These are phyloP conservation scores for Colletotrichum aenigma DNA, from an alignment of 2,329 filamentous ascomycete genomes.

Conservation along the genomic window DNA sequence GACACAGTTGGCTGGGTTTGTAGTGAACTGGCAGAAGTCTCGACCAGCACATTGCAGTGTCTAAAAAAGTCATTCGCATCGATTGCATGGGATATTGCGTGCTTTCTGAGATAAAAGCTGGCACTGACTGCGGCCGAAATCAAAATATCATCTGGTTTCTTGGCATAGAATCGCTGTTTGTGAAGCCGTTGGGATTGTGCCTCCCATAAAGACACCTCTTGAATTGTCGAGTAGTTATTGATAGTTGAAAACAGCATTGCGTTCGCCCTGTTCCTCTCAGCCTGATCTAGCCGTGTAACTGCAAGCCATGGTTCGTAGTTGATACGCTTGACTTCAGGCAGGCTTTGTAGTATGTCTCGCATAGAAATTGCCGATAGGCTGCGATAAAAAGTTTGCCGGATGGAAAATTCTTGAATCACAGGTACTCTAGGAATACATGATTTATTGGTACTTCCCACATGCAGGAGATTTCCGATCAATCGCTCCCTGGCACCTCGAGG, in stretches of 20 bases:
- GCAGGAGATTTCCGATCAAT: not conserved
- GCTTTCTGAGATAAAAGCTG: not conserved
- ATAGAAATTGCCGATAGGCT: not conserved
- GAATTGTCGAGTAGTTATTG: fast-evolving
- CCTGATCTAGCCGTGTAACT: not conserved
- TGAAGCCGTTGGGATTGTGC: not conserved
- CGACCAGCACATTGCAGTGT: fast-evolving
- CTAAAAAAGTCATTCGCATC: not conserved
- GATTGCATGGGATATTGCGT: not conserved
- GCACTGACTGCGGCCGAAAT: not conserved
- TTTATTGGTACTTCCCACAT: not conserved
- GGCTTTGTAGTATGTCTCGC: not conserved
- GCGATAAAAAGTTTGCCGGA: not conserved
- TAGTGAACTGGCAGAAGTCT: not conserved
- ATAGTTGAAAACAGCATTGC: not conserved
- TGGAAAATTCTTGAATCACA: not conserved
- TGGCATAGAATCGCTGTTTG: not conserved
- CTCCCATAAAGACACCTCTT: not conserved
- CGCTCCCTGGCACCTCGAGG: not conserved
- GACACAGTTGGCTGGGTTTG: not conserved
- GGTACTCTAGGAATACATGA: not conserved
- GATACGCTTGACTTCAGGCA: not conserved
- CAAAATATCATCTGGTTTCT: not conserved
- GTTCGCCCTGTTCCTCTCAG: not conserved
- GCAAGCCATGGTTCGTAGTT: not conserved